A percentile compares a stretch with the other conserved stretches of the same genome.
Evolutionary conservation across 2,329 filamentous ascomycete species (phyloP).

Genomic region (Fusarium nelsonii): DNA sequence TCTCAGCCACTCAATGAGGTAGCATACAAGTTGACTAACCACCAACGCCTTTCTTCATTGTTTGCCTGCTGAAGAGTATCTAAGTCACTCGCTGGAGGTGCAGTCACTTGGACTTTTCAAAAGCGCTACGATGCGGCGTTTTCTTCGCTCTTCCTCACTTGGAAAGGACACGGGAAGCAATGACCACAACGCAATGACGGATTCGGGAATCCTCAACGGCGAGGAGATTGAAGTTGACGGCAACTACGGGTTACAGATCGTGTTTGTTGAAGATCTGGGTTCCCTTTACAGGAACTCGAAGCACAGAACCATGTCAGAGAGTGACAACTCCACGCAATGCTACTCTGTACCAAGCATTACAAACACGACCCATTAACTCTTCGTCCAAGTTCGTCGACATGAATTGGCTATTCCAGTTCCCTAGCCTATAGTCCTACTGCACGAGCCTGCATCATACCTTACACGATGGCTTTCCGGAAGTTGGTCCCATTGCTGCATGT

Average conservation of each 20-base stretch:
- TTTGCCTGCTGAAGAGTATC: background rate
- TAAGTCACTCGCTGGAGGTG: background rate
- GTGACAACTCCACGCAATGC: background rate
- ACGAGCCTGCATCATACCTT: background rate
- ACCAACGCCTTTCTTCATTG: background rate
- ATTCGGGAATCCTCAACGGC: slow-evolving; percentile 24
- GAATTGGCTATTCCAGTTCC: slow-evolving; percentile 5
- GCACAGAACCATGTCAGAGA: background rate
- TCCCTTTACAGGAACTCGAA: background rate
- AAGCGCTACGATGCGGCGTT: background rate
- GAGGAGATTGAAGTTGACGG: slow-evolving; percentile 31
- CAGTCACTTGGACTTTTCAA: slow-evolving; percentile 11
- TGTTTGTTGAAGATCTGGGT: slow-evolving; percentile 28
- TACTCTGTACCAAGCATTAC: background rate
- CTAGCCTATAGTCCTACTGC: background rate
- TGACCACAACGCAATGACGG: slow-evolving; percentile 8
- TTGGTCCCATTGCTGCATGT: background rate
- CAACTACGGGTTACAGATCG: slow-evolving; percentile 28
- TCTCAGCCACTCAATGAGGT: slow-evolving; percentile 1
- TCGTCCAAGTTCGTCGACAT: slow-evolving; percentile 3
- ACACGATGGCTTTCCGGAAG: background rate
- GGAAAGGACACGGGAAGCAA: background rate
- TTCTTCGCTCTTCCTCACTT: background rate
- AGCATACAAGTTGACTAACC: background rate
- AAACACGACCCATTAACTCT: background rate